Conservation (phyloP, 2,329 filamentous ascomycete genomes). For the Torrubiella hemipterigena region DNA sequence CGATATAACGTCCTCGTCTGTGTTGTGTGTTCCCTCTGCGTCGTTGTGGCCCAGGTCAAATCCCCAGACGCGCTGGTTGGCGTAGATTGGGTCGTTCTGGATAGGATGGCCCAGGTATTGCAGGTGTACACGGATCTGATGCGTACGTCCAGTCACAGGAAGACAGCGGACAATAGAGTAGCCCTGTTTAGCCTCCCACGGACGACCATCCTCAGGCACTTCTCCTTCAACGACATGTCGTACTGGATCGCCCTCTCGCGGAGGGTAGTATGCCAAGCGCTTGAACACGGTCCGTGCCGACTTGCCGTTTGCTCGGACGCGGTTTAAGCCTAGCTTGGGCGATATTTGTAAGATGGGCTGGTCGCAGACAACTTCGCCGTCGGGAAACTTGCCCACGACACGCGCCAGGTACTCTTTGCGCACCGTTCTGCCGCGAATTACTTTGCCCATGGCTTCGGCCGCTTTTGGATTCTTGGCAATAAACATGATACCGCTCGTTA, state of each 20-base stretch:
- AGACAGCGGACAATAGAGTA: constrained; percentile 94
- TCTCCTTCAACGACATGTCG: constrained; percentile 1
- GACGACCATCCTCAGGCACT: constrained; percentile 16
- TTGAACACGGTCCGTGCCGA: constrained; percentile 84
- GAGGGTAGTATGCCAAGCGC: constrained; percentile 80
- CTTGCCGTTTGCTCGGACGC: constrained; percentile 89
- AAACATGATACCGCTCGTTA: constrained; percentile 98
- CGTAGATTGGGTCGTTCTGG: constrained; percentile 95
- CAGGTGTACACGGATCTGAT: constrained; percentile 88
- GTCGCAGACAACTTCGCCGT: constrained; percentile 82
- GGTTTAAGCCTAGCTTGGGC: constrained; percentile 86
- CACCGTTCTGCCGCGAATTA: constrained; percentile 71
- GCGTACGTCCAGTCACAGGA: constrained; percentile 85
- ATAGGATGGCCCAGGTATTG: constrained; percentile 94
- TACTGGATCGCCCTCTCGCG: constrained; percentile 17
- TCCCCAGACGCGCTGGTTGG: constrained; percentile 87
- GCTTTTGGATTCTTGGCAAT: constrained; percentile 76
- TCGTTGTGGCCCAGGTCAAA: constrained; percentile 59
- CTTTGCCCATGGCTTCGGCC: constrained; percentile 62
- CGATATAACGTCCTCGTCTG: constrained; percentile 82
- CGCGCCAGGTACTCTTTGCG: constrained; percentile 92
- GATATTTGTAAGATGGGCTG: constrained; percentile 90
- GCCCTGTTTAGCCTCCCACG: constrained; percentile 50
- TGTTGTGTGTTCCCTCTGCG: constrained; percentile 53
- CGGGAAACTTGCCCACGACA: constrained; percentile 83